Conservation (phyloP, 2,329 filamentous ascomycete genomes). For the Phaeoacremonium minimum region DNA sequence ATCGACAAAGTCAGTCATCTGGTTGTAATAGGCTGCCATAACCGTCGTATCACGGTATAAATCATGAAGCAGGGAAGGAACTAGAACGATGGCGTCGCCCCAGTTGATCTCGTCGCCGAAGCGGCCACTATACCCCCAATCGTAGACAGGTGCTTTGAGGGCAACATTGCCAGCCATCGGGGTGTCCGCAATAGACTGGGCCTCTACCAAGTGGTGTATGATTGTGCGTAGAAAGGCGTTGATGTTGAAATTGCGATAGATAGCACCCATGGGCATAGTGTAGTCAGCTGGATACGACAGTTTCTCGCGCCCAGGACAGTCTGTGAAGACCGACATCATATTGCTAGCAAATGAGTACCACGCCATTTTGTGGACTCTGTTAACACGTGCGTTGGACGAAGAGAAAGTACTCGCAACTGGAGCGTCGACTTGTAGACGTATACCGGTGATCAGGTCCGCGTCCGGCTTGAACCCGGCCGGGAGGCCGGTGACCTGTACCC, state of each 20-base stretch:
- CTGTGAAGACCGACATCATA: constrained; percentile 8
- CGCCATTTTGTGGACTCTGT: constrained; percentile 6
- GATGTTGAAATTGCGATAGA: constrained; percentile 6
- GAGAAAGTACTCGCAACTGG: constrained; percentile 5
- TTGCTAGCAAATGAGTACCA: constrained; percentile 7
- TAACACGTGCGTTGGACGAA: constrained; percentile 3
- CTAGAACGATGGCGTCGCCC: constrained; percentile 7
- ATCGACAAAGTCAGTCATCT: constrained; percentile 4
- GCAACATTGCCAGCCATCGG: no score
- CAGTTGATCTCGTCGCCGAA: constrained; percentile 9
- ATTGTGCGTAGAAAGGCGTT: constrained; percentile 1
- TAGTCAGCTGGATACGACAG: constrained; percentile 7
- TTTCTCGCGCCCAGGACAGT: constrained; percentile 7
- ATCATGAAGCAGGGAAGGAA: constrained; percentile 4
- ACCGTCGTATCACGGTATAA: constrained; percentile 5
- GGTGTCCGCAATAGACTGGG: constrained; percentile 4
- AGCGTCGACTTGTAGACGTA: no score
- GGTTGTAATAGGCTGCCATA: constrained; percentile 6
- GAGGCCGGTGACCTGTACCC: constrained; percentile 8
- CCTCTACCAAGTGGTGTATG: constrained; percentile 4
- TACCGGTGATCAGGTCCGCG: constrained; percentile 3
- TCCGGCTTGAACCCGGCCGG: no score
- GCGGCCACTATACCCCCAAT: constrained; percentile 5
- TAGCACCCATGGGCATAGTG: constrained; percentile 7
- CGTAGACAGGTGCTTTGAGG: constrained; percentile 7